phyloP scores from a whole-genome alignment of 2,329 filamentous ascomycete species.

The Pseudogymnoascus sp. region DNA sequence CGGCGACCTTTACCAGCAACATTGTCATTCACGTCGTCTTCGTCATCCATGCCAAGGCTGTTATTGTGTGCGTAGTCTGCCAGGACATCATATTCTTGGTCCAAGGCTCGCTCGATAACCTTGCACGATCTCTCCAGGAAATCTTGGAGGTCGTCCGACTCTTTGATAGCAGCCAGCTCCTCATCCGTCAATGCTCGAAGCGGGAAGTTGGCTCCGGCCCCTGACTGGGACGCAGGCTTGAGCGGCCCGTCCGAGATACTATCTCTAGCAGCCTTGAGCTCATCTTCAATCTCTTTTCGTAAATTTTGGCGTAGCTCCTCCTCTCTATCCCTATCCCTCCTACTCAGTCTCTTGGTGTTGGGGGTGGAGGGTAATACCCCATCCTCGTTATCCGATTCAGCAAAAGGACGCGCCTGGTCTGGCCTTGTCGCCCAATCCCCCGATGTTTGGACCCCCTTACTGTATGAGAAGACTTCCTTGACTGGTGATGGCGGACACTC shows the following conservation, averaged over 20 bases:
- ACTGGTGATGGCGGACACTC: constrained; percentile 69
- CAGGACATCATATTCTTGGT: constrained; percentile 92
- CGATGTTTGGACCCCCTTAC: constrained; percentile 88
- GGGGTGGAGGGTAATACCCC: constrained; percentile 46
- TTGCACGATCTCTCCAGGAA: constrained; percentile 95
- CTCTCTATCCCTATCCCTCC: constrained; percentile 71
- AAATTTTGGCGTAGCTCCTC: constrained; percentile 83
- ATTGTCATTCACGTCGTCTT: constrained; percentile 68
- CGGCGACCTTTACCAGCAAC: constrained; percentile 62
- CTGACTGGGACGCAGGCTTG: constrained; percentile 38
- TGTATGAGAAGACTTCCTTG: constrained; percentile 88
- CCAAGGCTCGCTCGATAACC: constrained; percentile 89
- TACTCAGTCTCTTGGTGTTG: constrained; percentile 61
- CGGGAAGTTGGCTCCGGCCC: constrained; percentile 54
- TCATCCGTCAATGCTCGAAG: constrained; percentile 71
- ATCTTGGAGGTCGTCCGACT: constrained; percentile 86
- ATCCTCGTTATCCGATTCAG: constrained; percentile 55
- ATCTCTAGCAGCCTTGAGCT: constrained; percentile 65
- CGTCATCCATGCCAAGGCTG: constrained; percentile 62
- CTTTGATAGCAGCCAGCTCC: constrained; percentile 81
- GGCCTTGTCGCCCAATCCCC: constrained; percentile 58
- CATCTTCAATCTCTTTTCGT: constrained; percentile 84
- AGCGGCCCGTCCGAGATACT: constrained; percentile 44
- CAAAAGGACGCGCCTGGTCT: constrained; percentile 42
- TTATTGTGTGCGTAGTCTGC: constrained; percentile 86